Percentiles rank a stretch among this genome's conserved stretches.
phyloP scores from a whole-genome alignment of 805 yeast species.

The Barnettozyma pratensis region DNA sequence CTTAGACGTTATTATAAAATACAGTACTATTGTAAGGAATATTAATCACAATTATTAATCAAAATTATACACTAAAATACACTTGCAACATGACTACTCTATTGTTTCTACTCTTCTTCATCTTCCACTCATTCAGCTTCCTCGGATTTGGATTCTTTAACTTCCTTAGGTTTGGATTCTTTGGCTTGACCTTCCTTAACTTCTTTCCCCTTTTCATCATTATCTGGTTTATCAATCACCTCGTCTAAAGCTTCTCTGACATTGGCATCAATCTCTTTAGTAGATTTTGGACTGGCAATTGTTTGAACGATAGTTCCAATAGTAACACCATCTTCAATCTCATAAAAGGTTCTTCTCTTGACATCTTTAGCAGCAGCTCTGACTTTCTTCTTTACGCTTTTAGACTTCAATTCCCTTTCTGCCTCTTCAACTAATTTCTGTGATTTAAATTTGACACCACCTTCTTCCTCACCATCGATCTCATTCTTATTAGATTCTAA shows the following conservation, averaged over 20 bases:
- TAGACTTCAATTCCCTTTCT: conserved; percentile 13
- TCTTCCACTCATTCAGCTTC: too few relatives aligned
- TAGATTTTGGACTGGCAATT: conserved; percentile 21
- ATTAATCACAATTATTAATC: too few relatives aligned
- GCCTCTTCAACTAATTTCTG: conserved; percentile 22
- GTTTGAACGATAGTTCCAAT: conserved; percentile 26
- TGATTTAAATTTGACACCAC: conserved; percentile 23
- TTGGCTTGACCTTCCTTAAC: neutral
- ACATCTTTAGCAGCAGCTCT: conserved; percentile 13
- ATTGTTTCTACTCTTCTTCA: too few relatives aligned
- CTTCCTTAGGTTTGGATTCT: neutral
- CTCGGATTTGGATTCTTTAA: neutral
- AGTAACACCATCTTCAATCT: conserved; percentile 24
- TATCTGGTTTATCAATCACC: conserved; percentile 12
- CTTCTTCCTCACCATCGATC: conserved; percentile 25
- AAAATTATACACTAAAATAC: too few relatives aligned
- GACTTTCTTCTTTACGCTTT: conserved; percentile 11
- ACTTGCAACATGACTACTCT: too few relatives aligned
- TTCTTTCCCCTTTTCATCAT: neutral
- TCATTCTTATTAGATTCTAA: conserved; percentile 20
- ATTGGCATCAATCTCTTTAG: conserved; percentile 28
- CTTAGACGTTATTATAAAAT: too few relatives aligned
- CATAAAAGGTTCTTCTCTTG: conserved; percentile 22
- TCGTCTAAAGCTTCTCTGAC: conserved; percentile 30
- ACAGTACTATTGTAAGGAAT: too few relatives aligned